These are phyloP conservation scores for Dendrobium catenatum DNA, from an alignment of 106 monocot species.

Conservation along the genomic window DNA sequence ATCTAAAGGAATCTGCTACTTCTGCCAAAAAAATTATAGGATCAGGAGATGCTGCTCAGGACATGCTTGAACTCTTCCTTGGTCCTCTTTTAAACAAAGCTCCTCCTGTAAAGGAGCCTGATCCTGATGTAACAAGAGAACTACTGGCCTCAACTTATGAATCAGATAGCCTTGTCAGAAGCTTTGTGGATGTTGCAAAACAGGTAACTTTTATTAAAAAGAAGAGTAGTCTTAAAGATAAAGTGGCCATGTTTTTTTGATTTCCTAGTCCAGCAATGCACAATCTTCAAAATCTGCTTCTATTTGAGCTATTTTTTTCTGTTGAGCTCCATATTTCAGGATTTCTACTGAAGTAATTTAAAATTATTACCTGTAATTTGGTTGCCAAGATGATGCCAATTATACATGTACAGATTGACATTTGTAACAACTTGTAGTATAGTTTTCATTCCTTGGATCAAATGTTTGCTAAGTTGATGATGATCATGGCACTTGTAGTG, in stretches of 20 bases:
- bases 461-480: too few species aligned
- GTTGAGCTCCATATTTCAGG: neutral
- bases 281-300: neutral
- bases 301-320: neutral
- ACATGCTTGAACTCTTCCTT: slow-evolving; percentile 61
- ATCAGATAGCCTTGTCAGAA: slow-evolving; percentile 5
- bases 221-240: slow-evolving; percentile 68
- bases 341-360: too few species aligned
- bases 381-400: too few species aligned
- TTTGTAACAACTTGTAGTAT: too few species aligned
- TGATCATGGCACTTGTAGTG: too few species aligned
- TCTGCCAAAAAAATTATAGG: neutral
- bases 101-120: neutral
- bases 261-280: neutral
- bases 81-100: slow-evolving; percentile 50
- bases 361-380: too few species aligned
- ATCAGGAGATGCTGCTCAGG: slow-evolving; percentile 49
- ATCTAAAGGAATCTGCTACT: slow-evolving; percentile 6
- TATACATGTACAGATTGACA: too few species aligned
- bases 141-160: neutral
- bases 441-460: too few species aligned
- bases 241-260: slow-evolving; percentile 39
- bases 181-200: neutral
- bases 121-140: slow-evolving; percentile 4
- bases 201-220: slow-evolving; percentile 37